Conservation (phyloP, 164 flowering plant genomes). For the Amborella trichopoda region DNA sequence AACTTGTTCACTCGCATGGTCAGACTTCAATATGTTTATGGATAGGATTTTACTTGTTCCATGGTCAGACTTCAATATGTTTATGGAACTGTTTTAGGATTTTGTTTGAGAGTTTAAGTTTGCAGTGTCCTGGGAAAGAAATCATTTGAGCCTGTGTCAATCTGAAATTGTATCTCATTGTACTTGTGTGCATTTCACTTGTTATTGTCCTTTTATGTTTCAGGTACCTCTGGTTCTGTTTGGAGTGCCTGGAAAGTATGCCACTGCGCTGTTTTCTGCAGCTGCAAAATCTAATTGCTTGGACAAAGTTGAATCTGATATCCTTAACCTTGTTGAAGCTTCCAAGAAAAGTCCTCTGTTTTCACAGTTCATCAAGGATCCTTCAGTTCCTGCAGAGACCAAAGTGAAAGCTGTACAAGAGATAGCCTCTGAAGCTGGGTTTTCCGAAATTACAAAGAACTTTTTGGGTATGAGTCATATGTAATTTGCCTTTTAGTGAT, state of each 20-base stretch:
- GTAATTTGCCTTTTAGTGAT: neutral
- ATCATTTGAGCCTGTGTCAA: no score
- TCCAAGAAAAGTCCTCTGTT: constrained; percentile 46
- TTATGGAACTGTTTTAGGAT: no score
- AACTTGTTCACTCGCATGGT: no score
- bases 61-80: no score
- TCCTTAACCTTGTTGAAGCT: constrained; percentile 56
- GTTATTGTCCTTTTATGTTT: constrained; percentile 3
- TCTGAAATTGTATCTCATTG: no score
- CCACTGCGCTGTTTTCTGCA: constrained; percentile 65
- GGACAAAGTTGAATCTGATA: constrained; percentile 74
- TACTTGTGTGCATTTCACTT: no score
- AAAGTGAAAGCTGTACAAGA: constrained; percentile 57
- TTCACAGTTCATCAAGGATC: constrained; percentile 60
- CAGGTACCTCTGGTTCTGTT: constrained; percentile 65
- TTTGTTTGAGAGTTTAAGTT: no score
- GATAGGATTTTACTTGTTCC: no score
- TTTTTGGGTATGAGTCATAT: constrained; percentile 46
- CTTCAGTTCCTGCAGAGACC: constrained; percentile 38
- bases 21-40: no score
- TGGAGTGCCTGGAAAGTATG: constrained; percentile 84
- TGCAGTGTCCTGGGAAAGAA: no score
- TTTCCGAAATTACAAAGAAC: constrained; percentile 58
- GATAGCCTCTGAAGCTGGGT: constrained; percentile 44
- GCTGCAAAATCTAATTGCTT: constrained; percentile 52